A percentile compares a stretch with the other conserved stretches of the same genome.
These are phyloP conservation scores for Hypoxylon lenormandii DNA, from an alignment of 495 filamentous ascomycete genomes.

Conservation along the genomic window DNA sequence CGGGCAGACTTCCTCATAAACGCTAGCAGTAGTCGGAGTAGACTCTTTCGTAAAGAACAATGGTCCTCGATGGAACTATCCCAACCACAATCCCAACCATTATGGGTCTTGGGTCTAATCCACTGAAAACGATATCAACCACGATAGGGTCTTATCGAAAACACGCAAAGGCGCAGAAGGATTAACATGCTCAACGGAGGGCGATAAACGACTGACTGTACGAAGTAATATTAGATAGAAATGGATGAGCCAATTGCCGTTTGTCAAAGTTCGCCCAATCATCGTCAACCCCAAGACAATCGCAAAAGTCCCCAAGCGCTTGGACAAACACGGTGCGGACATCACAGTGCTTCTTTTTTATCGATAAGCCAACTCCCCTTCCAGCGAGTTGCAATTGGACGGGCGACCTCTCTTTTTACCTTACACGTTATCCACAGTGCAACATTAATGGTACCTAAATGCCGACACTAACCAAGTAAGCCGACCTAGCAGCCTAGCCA, in stretches of 20 bases:
- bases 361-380: background rate
- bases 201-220: no score
- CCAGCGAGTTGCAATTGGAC: constrained; percentile 27
- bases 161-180: no score
- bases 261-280: constrained; percentile 15
- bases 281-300: constrained; percentile 6
- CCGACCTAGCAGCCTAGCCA: no score
- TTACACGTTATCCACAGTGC: constrained; percentile 20
- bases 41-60: no score
- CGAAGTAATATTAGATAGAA: no score
- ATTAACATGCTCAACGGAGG: background rate
- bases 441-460: background rate
- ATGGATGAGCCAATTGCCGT: constrained; percentile 18
- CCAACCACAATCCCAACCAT: no score
- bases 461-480: background rate
- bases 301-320: constrained; percentile 21
- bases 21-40: no score
- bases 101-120: no score
- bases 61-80: no score
- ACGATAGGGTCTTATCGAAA: no score
- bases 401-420: constrained; percentile 12
- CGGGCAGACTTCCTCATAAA: no score
- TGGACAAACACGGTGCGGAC: constrained; percentile 27
- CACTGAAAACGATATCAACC: no score
- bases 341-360: constrained; percentile 21